Evolutionary conservation across 345 rosid genomes (phyloP), one percentile per base, ranked within the genome.

Genomic region (Gossypium raimondii): DNA sequence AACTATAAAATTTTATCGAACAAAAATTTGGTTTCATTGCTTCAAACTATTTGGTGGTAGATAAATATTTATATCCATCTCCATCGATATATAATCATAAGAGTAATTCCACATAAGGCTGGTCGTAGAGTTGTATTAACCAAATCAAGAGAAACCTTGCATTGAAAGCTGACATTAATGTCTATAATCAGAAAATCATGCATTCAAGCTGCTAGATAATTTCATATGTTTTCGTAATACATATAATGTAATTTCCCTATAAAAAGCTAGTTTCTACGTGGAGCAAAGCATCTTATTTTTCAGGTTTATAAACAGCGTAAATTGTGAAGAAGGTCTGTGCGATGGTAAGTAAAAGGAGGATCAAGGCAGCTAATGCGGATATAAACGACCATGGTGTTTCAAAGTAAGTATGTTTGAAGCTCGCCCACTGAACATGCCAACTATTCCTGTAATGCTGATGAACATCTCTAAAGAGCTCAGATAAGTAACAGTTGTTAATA

Each of bases 351-450:
- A 71, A 22, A 38, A 71, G 64, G n/a, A 71, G 45, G 18, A 71
- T 55, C 51, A 71, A 29, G 16, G 74, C 74, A 55, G 74, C 74
- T 10, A 71, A 55, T 9, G 64, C 74, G 3, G 74, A 71, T 18
- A 71, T 55, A 71, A 71, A 71, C 24, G 93, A 85, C 96, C 96
- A 91, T 16, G 89, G 89, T 43, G 86, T 82, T 43, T 78, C 78
- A 12, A 87, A 91, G 75, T 91, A 89, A 2, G 81, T 83, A 27
- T 83, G 82, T 78, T 75, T 80, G 76, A 87, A 87, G 38, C 81
- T 81, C 47, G 90, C 89, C 84, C 91, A 89, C 0, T 77, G 69
- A 18, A 86, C 86, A 59, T 83, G 84, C 81, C 84, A 86, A 60
- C 27, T 65, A 70, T 85, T 87, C 69, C 60, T 74, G 67, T 81